A percentile compares a stretch with the other conserved stretches of the same genome.
These are phyloP conservation scores for Eimeria necatrix DNA, from an alignment of 169 alveolate species.

Conservation along the genomic window DNA sequence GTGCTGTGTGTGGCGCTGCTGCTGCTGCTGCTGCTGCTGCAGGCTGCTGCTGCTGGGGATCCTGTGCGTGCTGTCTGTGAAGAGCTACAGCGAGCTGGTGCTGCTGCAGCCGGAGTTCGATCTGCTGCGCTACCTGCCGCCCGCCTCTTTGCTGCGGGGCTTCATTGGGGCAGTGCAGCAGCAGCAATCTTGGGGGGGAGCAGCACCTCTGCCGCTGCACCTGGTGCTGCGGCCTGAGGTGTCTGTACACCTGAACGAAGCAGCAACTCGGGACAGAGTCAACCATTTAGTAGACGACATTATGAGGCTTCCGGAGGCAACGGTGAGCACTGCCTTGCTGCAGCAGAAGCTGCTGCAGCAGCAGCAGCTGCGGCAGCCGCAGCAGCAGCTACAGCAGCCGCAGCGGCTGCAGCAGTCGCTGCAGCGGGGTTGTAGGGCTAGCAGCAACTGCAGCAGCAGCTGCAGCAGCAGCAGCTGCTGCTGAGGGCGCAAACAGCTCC, in stretches of 20 bases:
- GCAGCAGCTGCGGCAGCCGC: constrained; percentile 31
- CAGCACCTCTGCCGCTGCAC: constrained; percentile 46
- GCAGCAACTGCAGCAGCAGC: not conserved
- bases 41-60: not conserved
- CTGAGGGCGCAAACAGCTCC: not conserved
- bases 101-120: constrained; percentile 41
- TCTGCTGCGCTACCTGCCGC: constrained; percentile 31
- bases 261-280: not conserved
- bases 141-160: constrained; percentile 29
- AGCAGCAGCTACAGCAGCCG: not conserved
- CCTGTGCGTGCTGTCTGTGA: constrained; percentile 1
- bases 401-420: constrained; percentile 6
- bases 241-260: constrained; percentile 36
- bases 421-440: not conserved
- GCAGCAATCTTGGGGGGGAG: constrained; percentile 53
- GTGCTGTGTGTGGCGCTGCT: constrained; percentile 19
- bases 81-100: constrained; percentile 26
- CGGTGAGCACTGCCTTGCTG: constrained; percentile 28
- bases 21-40: constrained; percentile 61
- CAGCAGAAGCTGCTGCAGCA: not conserved
- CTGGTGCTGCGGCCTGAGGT: constrained; percentile 24
- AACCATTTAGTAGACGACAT: constrained; percentile 1
- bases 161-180: constrained; percentile 43
- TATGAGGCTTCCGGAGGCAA: constrained; percentile 48
- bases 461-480: not conserved